These are phyloP conservation scores for Phaffia rhodozyma DNA, from an alignment of 1,284 basidiomycete genomes.

Conservation along the genomic window DNA sequence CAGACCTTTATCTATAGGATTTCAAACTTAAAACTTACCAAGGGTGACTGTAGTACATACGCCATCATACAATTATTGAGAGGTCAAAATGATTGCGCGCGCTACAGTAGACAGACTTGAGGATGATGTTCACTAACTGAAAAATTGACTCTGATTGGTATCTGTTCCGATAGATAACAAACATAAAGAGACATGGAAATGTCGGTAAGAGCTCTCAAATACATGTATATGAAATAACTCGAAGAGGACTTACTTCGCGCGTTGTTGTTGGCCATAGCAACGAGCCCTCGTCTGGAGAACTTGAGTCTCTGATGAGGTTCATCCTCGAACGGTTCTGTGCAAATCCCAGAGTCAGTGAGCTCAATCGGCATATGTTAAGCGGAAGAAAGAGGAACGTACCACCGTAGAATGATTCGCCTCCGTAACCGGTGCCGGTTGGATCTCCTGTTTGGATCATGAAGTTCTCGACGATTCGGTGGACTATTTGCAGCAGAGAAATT, in stretches of 20 bases:
- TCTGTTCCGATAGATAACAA: slow-evolving; percentile 30
- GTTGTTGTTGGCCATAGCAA: slow-evolving; percentile 89
- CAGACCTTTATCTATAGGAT: neutral
- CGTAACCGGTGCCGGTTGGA: slow-evolving; percentile 75
- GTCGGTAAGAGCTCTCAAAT: neutral
- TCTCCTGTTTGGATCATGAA: slow-evolving; percentile 96
- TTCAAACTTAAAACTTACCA: neutral
- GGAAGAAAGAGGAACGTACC: slow-evolving; percentile 40
- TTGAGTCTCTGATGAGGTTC: slow-evolving; percentile 81
- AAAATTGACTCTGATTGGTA: slow-evolving; percentile 79
- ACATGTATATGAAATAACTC: neutral
- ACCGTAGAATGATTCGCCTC: slow-evolving; percentile 85
- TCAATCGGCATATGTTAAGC: neutral
- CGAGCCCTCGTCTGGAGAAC: slow-evolving; percentile 64
- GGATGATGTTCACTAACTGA: slow-evolving; percentile 40
- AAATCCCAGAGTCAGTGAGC: neutral
- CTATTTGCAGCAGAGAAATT: neutral
- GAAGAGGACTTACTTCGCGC: slow-evolving; percentile 38
- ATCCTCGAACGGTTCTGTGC: slow-evolving; percentile 71
- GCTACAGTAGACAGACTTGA: neutral
- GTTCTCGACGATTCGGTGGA: slow-evolving; percentile 50
- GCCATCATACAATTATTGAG: neutral
- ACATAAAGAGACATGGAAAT: neutral
- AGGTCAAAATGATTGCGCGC: neutral
- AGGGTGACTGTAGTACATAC: too few species aligned